Percentiles rank a stretch among this genome's conserved stretches.
phyloP scores from a whole-genome alignment of 2,329 filamentous ascomycete genomes.

The Pseudopyricularia javanii region DNA sequence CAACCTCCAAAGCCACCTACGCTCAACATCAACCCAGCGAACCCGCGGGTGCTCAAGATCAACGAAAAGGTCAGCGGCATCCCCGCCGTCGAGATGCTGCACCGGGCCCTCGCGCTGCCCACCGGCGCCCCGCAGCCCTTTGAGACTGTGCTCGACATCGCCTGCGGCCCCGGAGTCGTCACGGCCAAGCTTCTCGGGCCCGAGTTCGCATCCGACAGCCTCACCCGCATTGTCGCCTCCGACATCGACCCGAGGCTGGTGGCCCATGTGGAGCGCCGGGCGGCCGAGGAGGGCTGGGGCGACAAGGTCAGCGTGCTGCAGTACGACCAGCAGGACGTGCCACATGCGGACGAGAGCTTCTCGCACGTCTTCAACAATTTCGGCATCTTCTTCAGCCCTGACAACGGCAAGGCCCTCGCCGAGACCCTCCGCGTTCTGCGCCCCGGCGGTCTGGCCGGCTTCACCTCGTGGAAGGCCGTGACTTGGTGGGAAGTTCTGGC shows the following conservation, averaged over 20 bases:
- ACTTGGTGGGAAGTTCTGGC: slow-evolving; percentile 11
- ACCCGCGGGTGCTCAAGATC: not conserved
- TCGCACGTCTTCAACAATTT: slow-evolving; percentile 1
- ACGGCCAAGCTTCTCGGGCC: not conserved
- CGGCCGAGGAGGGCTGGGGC: not conserved
- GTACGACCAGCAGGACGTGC: not conserved
- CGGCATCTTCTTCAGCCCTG: not conserved
- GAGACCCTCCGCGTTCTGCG: not conserved
- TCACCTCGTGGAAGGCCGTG: not conserved
- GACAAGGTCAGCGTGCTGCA: not conserved
- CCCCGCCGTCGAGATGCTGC: not conserved
- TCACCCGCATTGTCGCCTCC: not conserved
- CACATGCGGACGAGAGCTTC: not conserved
- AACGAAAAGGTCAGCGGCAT: not conserved
- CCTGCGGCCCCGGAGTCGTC: not conserved
- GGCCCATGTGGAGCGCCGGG: not conserved
- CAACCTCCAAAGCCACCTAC: too few species aligned
- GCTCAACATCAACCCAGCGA: not conserved
- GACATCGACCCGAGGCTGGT: slow-evolving; percentile 2
- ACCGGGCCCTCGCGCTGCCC: not conserved
- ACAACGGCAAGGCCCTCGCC: not conserved
- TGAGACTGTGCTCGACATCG: not conserved
- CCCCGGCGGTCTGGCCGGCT: not conserved
- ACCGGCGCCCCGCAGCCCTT: not conserved
- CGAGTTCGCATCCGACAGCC: not conserved